Base-by-base conservation (phyloP, 352 stramenopile species). In the Aphanomyces stellatus region DNA sequence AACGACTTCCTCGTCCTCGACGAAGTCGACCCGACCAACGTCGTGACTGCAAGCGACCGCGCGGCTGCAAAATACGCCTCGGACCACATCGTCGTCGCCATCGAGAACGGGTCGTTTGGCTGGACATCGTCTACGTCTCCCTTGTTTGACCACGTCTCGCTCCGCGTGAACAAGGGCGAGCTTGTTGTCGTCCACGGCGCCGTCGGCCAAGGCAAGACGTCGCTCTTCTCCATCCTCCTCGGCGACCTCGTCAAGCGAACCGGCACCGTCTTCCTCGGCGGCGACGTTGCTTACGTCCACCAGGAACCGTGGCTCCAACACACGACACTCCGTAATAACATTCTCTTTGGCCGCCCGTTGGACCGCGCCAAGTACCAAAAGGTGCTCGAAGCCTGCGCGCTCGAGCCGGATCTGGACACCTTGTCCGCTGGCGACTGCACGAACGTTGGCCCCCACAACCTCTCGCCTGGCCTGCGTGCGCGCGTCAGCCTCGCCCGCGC, bases 281-380 rank as follows among this genome's bases (percentile, higher is more conserved):
- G 75, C 0, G 53, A 28, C 2, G 70, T 82, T 3, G 79, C 74
- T 13, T 76, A 76, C 35, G 31, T 46, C 4, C 19, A 24, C 1
- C 56, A 64, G 51, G 42, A 33, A n/a, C 56, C 56, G 22, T 68
- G 93, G 71, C 96, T 98, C 42, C 77, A 96, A 63, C 37, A 46
- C 13, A 46, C 19, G 37, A 46, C 11, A n/a, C 11, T 46, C 19
- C 37, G 37, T n/a, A 19, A 46, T 19, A 46, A 46, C 19, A 46
- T 46, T 46, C 37, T 46, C 1, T 46, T 46, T 19, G 37, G 37
- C 2, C 13, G 19, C 13, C 37, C 37, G 37, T 46, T 46, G 11
- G 37, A 46, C 37, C 19, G 11, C 11, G 37, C 37, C 37, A 46
- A 46, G 37, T 46, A 46, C 37, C 13, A 11, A n/a, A 11, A 19